phyloP scores from a whole-genome alignment of 345 rosid species.

The Eutrema japonicum region DNA sequence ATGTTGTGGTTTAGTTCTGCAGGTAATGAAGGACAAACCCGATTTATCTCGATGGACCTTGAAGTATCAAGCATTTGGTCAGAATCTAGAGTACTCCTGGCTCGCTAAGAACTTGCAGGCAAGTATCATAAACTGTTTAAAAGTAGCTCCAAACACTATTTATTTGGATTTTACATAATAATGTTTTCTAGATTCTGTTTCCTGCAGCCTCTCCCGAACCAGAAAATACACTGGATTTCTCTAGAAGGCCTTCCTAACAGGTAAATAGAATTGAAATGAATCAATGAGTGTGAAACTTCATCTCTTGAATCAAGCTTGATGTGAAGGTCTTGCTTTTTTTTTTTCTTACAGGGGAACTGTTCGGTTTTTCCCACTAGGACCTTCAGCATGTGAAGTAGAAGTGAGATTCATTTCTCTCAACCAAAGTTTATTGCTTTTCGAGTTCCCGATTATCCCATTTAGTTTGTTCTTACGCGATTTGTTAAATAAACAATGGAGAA shows the following conservation, averaged over 20 bases:
- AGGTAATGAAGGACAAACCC: constrained; percentile 78
- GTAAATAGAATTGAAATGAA: constrained; percentile 40
- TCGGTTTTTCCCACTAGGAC: constrained; percentile 81
- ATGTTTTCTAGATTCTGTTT: constrained; percentile 11
- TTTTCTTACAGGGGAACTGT: constrained; percentile 68
- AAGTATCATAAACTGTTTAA: constrained; percentile 11
- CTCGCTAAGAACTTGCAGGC: constrained; percentile 94
- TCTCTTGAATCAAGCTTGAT: constrained; percentile 21
- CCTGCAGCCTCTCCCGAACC: constrained; percentile 83
- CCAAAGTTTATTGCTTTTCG: not conserved
- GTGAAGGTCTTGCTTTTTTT: constrained; percentile 24
- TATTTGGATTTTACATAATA: constrained; percentile 6
- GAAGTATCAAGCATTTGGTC: constrained; percentile 86
- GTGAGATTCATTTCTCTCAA: constrained; percentile 49
- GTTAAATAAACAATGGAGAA: not conserved
- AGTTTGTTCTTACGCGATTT: not conserved
- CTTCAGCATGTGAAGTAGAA: constrained; percentile 73
- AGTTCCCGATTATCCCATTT: not conserved
- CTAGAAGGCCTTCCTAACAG: constrained; percentile 85
- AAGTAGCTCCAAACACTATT: not conserved
- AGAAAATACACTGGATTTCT: constrained; percentile 92
- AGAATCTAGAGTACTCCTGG: constrained; percentile 82
- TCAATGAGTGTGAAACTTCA: not conserved
- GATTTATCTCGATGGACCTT: constrained; percentile 81
- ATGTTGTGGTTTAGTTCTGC: constrained; percentile 21